A percentile compares a stretch with the other conserved stretches of the same genome.
Conservation (phyloP, 495 filamentous ascomycete genomes). For the Hypoxylon lienhwacheense region DNA sequence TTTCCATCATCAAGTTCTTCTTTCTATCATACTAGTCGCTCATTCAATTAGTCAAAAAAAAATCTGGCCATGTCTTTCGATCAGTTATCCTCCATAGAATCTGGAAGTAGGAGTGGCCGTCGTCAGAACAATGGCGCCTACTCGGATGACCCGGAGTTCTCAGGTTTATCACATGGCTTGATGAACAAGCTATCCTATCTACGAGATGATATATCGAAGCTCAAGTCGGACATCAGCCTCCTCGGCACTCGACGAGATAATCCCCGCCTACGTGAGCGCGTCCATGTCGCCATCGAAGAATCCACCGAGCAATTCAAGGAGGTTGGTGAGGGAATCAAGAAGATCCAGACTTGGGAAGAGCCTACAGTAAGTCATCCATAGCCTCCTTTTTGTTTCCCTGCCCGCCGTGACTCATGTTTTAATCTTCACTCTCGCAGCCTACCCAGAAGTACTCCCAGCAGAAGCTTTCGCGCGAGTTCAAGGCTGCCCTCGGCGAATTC, state of each 20-base stretch:
- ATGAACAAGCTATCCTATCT: slow-evolving; percentile 84
- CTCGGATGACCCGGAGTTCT: slow-evolving; percentile 92
- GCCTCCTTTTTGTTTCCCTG: not conserved
- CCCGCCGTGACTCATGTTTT: slow-evolving; percentile 14
- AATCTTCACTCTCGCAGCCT: slow-evolving; percentile 55
- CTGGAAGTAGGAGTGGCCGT: slow-evolving; percentile 50
- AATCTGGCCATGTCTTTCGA: slow-evolving; percentile 80
- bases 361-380: slow-evolving; percentile 69
- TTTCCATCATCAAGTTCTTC: not conserved
- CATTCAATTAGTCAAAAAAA: slow-evolving; percentile 6
- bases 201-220: slow-evolving; percentile 78
- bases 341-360: slow-evolving; percentile 86
- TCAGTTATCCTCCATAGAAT: slow-evolving; percentile 78
- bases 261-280: slow-evolving; percentile 84
- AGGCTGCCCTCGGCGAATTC: slow-evolving; percentile 83
- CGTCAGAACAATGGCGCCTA: slow-evolving; percentile 61
- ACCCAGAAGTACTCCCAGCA: slow-evolving; percentile 90
- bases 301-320: slow-evolving; percentile 86
- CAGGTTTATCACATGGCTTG: slow-evolving; percentile 73
- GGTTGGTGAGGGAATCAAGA: slow-evolving; percentile 90
- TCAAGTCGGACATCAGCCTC: slow-evolving; percentile 77
- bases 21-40: slow-evolving; percentile 1
- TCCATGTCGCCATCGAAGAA: slow-evolving; percentile 83
- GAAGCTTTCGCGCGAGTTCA: slow-evolving; percentile 90
- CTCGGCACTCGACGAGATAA: slow-evolving; percentile 91